Base-by-base conservation (phyloP, 495 filamentous ascomycete genomes). In the Penicillium cataractarum region DNA sequence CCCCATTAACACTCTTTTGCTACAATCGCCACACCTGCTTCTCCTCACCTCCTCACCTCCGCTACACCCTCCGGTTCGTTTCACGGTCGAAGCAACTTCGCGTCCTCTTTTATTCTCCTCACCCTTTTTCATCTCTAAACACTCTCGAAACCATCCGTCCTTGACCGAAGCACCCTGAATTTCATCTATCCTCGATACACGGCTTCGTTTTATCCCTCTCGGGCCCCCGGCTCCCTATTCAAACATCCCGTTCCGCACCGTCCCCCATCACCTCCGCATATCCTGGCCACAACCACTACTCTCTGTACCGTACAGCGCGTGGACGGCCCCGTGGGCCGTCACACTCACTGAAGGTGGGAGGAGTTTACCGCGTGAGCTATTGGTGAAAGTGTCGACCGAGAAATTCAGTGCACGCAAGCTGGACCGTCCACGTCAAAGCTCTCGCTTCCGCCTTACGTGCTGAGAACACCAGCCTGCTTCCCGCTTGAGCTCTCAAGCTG, bases 251-350 rank as follows among this genome's bases (percentile, higher is more conserved):
- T 15, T 39, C 13, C 42, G 3, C 24, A 2, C 42, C 21, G 19
- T 46, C 42, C 9, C 24, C 17, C 10, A 50, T 27, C 46, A n/a
- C 24, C 12, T 5, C 22, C 4, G 4, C 15, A 75, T 72, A 65
- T 59, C 50, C 66, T 68, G 59, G 64, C 2, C 26, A 35, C 26
- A 65, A 37, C 50, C 31, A 61, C 55, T 24, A 58, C 64, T 63
- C 65, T 56, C 62, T 68, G 65, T 57, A 65, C 55, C 56, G 61
- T 61, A 66, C 57, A 76, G 65, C 61, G 69, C 71, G 79, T 75
- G 73, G 79, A 79, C 79, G 79, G 78, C 79, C 78, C 60, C 67
- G 73, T 66, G 65, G 79, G 79, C 77, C 79, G 78, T 80, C 78
- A 75, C 76, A 69, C 71, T 72, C 55, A 63, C 61, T 33, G 66